A percentile compares a stretch with the other conserved stretches of the same genome.
phyloP scores from a whole-genome alignment of 148 eudicot species.

The Fagopyrum homotropicum region DNA sequence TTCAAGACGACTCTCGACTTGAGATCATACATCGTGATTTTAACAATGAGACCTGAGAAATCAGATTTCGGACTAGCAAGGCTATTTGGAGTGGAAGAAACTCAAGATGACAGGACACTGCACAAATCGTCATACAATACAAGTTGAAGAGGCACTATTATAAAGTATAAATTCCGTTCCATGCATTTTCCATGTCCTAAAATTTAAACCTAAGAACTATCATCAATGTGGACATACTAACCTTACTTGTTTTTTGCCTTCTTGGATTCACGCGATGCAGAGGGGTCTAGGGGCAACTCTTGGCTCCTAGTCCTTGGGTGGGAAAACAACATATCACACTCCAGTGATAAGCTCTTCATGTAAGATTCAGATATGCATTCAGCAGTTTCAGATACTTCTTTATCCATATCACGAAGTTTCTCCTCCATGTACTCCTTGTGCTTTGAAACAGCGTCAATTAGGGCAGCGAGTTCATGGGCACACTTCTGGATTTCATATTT shows the following conservation, averaged over 20 bases:
- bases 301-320: conserved; percentile 6
- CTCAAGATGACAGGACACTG: too few relatives aligned
- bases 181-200: too few relatives aligned
- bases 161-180: too few relatives aligned
- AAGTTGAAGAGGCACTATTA: too few relatives aligned
- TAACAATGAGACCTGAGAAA: too few relatives aligned
- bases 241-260: conserved; percentile 8
- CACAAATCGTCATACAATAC: too few relatives aligned
- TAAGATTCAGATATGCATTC: conserved; percentile 38
- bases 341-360: conserved; percentile 27
- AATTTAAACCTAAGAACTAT: too few relatives aligned
- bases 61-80: too few relatives aligned
- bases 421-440: conserved; percentile 60
- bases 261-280: background rate
- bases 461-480: conserved; percentile 58
- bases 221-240: background rate
- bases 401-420: conserved; percentile 50
- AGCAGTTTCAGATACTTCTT: conserved; percentile 40
- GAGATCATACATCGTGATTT: too few relatives aligned
- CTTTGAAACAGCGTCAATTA: conserved; percentile 62
- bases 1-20: too few relatives aligned
- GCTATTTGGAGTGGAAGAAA: too few relatives aligned
- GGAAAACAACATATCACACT: conserved; percentile 1
- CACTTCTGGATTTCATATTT: conserved; percentile 60
- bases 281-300: background rate